A percentile compares a stretch with the other conserved stretches of the same genome.
phyloP scores from a whole-genome alignment of 139 green algal species.

The Parachlorella kessleri region DNA sequence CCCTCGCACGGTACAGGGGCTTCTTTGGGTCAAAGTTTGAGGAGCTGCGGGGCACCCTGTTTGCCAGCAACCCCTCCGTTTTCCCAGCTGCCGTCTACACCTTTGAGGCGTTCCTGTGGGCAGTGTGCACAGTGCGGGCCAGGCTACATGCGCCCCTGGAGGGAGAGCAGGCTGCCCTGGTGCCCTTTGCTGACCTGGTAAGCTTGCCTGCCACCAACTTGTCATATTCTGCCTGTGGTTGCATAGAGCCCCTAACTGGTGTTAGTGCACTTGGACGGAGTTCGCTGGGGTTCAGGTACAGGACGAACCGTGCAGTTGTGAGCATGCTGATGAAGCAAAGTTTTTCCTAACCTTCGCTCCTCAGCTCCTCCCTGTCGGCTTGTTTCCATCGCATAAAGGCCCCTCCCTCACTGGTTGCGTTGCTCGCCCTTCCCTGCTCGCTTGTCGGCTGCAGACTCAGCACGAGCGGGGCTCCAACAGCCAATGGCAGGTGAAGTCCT shows the following conservation, averaged over 20 bases:
- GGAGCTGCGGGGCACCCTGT: conserved; percentile 56
- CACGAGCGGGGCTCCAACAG: conserved; percentile 48
- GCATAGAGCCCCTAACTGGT: no score
- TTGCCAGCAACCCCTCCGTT: conserved; percentile 29
- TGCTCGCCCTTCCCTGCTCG: neutral
- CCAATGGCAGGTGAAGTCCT: conserved; percentile 46
- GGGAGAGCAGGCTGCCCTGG: conserved; percentile 67
- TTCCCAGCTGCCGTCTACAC: conserved; percentile 66
- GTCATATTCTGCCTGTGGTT: no score
- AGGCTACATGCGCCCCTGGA: conserved; percentile 75
- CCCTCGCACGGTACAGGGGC: conserved; percentile 52
- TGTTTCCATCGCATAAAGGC: no score
- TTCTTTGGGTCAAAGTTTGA: conserved; percentile 67
- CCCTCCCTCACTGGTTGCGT: no score
- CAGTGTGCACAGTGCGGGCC: conserved; percentile 72
- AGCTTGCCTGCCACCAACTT: neutral
- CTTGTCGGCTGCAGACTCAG: conserved; percentile 45
- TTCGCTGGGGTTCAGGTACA: no score
- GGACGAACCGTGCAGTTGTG: no score
- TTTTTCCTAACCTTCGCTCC: no score
- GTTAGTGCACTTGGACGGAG: no score
- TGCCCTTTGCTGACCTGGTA: conserved; percentile 81
- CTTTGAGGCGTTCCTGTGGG: conserved; percentile 73
- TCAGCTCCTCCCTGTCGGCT: no score
- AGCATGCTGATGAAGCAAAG: no score